Evolutionary conservation across 176 grass and related monocot species (phyloP), one percentile per base, ranked within the genome.

Genomic region (Zoysia pacifica): DNA sequence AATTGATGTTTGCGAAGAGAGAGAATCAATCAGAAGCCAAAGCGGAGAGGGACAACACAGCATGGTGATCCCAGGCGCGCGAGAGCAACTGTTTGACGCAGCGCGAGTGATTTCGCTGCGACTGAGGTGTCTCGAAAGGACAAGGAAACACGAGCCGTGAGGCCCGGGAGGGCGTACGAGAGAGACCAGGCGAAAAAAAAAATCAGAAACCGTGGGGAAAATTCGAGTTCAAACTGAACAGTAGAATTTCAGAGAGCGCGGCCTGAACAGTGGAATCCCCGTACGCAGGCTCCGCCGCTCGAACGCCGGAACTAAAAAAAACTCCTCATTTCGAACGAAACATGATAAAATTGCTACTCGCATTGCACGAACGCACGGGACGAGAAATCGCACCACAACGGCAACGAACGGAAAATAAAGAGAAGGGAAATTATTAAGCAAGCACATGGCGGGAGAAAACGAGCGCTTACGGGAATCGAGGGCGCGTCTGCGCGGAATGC

Each of bases 61-160:
- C 72, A 12, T 11, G 39, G 69, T 53, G 80, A 69, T 74, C 62
- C 77, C 46, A 67, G 46, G n/a, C 11, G 67, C 44, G 37, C 45
- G 14, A 68, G 37, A 52, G 62, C 44, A 28, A 67, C 76, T 76
- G 73, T 78, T 38, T 36, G 66, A 66, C 60, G 39, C 83, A 3
- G 87, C 41, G 67, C 6, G 65, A 58, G 84, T 65, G 64, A 82
- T 74, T 51, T 54, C 70, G 48, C 87, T 37, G 73, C 67, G 46
- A 44, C 55, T 37, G 6, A 72, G 49, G 47, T 56, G 11, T 47
- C 52, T 67, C 42, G 49, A 82, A 77, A 84, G 75, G 82, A 80
- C 86, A 80, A 88, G 80, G 75, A 68, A 69, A 88, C 86, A 88
- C 70, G 18, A 64, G 13, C 54, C 86, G 64, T 15, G 60, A 75